Base-by-base conservation (phyloP, 2,329 filamentous ascomycete species). In the Xylaria sp. region DNA sequence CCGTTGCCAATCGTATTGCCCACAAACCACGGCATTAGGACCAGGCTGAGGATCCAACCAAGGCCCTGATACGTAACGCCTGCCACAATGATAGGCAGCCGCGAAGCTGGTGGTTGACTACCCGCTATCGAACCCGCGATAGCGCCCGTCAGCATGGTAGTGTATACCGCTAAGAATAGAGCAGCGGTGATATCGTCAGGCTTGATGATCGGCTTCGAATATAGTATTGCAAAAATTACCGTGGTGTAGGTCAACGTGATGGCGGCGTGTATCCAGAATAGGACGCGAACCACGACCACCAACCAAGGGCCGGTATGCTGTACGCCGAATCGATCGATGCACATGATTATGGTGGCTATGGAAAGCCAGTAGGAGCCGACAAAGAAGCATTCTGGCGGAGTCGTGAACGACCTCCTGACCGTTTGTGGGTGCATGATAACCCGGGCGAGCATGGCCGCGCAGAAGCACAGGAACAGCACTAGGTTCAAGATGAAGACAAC, bases 321-420 rank as follows among this genome's bases (percentile, higher is more conserved):
- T 2, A 87, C 83, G 15, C 86, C 89, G 71, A 86, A 86, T 46
- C 83, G 81, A 5, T 80, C 74, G 0, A 81, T 83, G 71, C 87
- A 85, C 48, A 85, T 85, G 56, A 92, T 83, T 67, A 90, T 85
- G n/a, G 88, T 86, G 7, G 87, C 85, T 13, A 90, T 74, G 3
- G 86, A 87, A 2, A 92, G 84, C 83, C 87, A 90, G 74, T 88
- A 88, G 8, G 88, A 87, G 25, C 87, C 84, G 71, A 90, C 85
- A 80, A 91, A 91, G 61, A 91, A 82, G 5, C 85, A 84, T 75
- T 90, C 87, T 13, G 84, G 82, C 3, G 86, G 82, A 73, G 88
- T 84, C 23, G 82, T 81, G 41, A 89, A 78, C 7, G 85, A 85
- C 32, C 79, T 76, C 12, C 79, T 73, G 20, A 88, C 70, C 15